These are phyloP conservation scores for Infundibulicybe gibba DNA, from an alignment of 768 basidiomycete species.

Conservation along the genomic window DNA sequence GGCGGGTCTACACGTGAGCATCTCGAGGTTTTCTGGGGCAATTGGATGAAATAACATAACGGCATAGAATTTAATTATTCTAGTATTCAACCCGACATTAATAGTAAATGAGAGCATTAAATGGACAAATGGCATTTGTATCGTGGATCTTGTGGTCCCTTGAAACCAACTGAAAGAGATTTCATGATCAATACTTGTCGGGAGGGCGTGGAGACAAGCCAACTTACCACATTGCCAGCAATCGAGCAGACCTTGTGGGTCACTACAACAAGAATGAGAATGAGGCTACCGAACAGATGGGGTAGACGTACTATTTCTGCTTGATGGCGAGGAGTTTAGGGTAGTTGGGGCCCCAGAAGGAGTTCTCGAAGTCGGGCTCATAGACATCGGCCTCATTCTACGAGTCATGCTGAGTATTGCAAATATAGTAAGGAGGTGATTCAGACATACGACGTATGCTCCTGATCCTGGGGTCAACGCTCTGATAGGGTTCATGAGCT, in stretches of 20 bases:
- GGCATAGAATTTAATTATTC: too few species aligned
- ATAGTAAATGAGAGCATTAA: too few species aligned
- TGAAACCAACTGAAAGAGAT: too few species aligned
- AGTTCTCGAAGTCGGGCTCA: slow-evolving; percentile 9
- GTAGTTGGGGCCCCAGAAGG: background rate
- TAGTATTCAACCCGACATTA: too few species aligned
- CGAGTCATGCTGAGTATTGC: background rate
- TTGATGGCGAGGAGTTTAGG: background rate
- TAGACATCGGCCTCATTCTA: background rate
- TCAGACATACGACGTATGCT: slow-evolving; percentile 33
- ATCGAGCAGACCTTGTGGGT: background rate
- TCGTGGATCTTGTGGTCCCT: too few species aligned
- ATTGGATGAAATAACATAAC: too few species aligned
- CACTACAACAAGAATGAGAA: background rate
- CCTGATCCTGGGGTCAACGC: slow-evolving; percentile 4
- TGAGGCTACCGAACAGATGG: background rate
- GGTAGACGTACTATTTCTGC: background rate
- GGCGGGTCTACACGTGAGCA: too few species aligned
- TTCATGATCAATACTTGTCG: too few species aligned
- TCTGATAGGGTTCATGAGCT: too few species aligned
- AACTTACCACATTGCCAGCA: slow-evolving; percentile 3
- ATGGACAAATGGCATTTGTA: too few species aligned
- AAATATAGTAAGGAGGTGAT: background rate
- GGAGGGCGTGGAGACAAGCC: too few species aligned
- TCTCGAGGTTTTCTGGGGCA: too few species aligned